Evolutionary conservation across 2,329 filamentous ascomycete genomes (phyloP).

Genomic region (Hortaea sp.): DNA sequence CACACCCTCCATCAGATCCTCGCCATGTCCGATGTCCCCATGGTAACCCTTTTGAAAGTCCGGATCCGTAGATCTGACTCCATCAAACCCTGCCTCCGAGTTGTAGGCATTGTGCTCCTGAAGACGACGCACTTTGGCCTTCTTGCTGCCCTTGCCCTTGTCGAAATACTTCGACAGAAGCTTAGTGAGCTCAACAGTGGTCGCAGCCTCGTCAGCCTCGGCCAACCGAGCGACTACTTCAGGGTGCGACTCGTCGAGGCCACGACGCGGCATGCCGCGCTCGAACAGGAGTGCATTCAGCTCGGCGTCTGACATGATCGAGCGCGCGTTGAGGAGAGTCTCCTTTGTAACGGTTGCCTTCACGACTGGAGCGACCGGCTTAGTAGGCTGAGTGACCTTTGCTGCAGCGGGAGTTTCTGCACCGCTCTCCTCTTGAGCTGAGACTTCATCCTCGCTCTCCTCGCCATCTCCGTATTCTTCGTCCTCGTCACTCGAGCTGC

Average conservation of each 20-base stretch:
- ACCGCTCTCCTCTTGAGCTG: background rate
- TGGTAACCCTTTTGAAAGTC: slow-evolving; percentile 13
- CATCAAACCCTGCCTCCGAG: slow-evolving; percentile 7
- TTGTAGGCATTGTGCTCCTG: slow-evolving; percentile 17
- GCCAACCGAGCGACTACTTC: slow-evolving; percentile 20
- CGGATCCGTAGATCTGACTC: slow-evolving; percentile 8
- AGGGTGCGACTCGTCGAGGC: slow-evolving; percentile 14
- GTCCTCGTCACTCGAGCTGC: slow-evolving; percentile 2
- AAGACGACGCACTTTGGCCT: slow-evolving; percentile 15
- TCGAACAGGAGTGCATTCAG: slow-evolving; percentile 16
- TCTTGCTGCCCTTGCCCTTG: slow-evolving; percentile 14
- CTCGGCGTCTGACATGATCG: slow-evolving; percentile 15
- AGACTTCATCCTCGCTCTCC: slow-evolving; percentile 1
- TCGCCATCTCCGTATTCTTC: slow-evolving; percentile 6
- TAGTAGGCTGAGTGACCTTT: background rate
- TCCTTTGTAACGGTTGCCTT: slow-evolving; percentile 10
- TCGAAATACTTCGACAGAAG: slow-evolving; percentile 8
- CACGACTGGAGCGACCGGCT: background rate
- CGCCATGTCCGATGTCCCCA: slow-evolving; percentile 5
- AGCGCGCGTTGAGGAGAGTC: slow-evolving; percentile 19
- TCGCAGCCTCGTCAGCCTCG: slow-evolving; percentile 11
- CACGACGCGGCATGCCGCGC: slow-evolving; percentile 14
- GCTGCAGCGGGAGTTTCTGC: background rate
- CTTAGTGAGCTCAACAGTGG: slow-evolving; percentile 8
- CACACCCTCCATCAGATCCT: background rate